Percentiles rank a stretch among this genome's conserved stretches.
These are phyloP conservation scores for Primulina eburnea DNA, from an alignment of 257 asterid genomes.

Conservation along the genomic window DNA sequence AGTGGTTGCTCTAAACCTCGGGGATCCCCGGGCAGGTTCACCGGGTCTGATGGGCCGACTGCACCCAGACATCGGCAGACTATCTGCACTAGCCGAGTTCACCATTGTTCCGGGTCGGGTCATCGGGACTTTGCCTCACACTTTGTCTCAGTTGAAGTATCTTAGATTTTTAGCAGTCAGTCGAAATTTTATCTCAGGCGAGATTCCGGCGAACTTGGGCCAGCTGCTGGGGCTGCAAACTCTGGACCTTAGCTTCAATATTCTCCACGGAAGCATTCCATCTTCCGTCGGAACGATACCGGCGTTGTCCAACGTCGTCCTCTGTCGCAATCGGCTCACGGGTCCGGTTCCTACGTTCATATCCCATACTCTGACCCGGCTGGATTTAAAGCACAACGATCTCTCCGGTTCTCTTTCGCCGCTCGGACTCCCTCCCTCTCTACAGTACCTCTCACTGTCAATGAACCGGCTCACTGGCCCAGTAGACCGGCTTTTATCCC, in stretches of 20 bases:
- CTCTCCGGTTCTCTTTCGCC: slow-evolving; percentile 65
- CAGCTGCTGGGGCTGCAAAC: slow-evolving; percentile 57
- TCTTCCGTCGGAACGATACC: slow-evolving; percentile 54
- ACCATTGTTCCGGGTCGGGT: slow-evolving; percentile 86
- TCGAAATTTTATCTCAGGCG: slow-evolving; percentile 69
- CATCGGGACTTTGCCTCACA: slow-evolving; percentile 59
- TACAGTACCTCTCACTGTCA: slow-evolving; percentile 67
- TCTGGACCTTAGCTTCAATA: slow-evolving; percentile 81
- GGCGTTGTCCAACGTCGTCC: slow-evolving; percentile 59
- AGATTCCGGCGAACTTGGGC: slow-evolving; percentile 62
- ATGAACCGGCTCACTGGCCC: slow-evolving; percentile 75
- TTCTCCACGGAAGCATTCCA: slow-evolving; percentile 52
- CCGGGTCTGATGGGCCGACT: slow-evolving; percentile 68
- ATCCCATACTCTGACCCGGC: slow-evolving; percentile 60
- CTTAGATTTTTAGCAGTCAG: slow-evolving; percentile 66
- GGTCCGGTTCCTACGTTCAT: slow-evolving; percentile 63
- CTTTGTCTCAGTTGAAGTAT: slow-evolving; percentile 48
- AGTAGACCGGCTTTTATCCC: slow-evolving; percentile 44
- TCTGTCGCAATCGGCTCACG: slow-evolving; percentile 62
- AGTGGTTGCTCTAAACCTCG: slow-evolving; percentile 76
- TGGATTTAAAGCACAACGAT: slow-evolving; percentile 71
- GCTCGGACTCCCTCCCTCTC: slow-evolving; percentile 60
- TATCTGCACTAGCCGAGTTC: slow-evolving; percentile 63
- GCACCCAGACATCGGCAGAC: slow-evolving; percentile 76
- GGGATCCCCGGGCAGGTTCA: slow-evolving; percentile 87